Evolutionary conservation across 768 basidiomycete genomes (phyloP).

Genomic region (Auriscalpium microsporum): DNA sequence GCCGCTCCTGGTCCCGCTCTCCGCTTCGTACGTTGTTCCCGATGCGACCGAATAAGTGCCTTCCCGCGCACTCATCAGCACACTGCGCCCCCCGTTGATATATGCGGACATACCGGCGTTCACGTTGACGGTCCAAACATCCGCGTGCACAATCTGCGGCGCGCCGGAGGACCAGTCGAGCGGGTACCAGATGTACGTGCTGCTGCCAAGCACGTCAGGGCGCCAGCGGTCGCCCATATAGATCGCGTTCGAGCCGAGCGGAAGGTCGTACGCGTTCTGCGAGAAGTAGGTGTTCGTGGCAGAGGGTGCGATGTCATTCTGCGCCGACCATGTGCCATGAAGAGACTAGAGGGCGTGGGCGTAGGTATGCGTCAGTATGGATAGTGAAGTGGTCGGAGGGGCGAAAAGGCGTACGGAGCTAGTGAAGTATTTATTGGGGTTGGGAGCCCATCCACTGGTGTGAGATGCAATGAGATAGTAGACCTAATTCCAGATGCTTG

Average conservation of each 20-base stretch:
- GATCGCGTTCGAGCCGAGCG: conserved; percentile 39
- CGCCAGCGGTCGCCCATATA: conserved; percentile 65
- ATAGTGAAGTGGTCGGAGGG: background rate
- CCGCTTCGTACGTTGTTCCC: conserved; percentile 51
- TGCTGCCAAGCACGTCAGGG: conserved; percentile 42
- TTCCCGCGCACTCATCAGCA: conserved; percentile 2
- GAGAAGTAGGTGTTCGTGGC: conserved; percentile 50
- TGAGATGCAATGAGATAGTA: conserved; percentile 56
- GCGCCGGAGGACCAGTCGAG: conserved; percentile 44
- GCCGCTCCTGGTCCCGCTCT: conserved; percentile 41
- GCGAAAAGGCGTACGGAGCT: conserved; percentile 31
- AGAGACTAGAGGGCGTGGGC: conserved; percentile 31
- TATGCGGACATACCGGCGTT: conserved; percentile 25
- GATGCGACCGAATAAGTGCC: conserved; percentile 41
- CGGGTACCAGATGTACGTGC: conserved; percentile 56
- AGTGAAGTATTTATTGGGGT: conserved; percentile 52
- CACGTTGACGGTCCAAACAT: conserved; percentile 49
- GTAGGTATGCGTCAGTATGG: background rate
- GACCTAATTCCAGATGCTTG: conserved; percentile 21
- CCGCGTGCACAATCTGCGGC: conserved; percentile 47
- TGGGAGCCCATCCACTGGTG: conserved; percentile 48
- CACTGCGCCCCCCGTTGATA: too few species aligned
- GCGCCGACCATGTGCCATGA: conserved; percentile 45
- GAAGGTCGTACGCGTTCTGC: conserved; percentile 50
- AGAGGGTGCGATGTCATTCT: conserved; percentile 47